Evolutionary conservation across 2,329 filamentous ascomycete genomes (phyloP), one percentile per base, ranked within the genome.

Genomic region (Fulvia fulva): DNA sequence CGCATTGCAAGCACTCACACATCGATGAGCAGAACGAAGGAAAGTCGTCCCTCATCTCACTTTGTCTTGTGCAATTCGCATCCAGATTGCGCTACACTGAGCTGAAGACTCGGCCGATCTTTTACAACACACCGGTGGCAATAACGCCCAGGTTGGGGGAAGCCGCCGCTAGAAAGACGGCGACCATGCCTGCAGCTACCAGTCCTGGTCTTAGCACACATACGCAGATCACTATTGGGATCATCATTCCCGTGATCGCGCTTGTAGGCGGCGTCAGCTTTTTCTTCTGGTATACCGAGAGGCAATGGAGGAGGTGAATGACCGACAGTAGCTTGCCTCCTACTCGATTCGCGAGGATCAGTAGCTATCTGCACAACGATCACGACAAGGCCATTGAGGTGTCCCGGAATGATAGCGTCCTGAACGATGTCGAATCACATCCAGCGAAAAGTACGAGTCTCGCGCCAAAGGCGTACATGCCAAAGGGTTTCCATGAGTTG

Each of bases 281-380:
- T n/a, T 62, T 62, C 54, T 55, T 62, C 23, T 61, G 56, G 56
- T 56, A 32, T n/a, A 59, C 56, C 1, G 59, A 61, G 43, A 45
- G 37, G n/a, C 59, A 57, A 26, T 44, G 59, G 34, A 44, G 53
- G 25, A 54, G 34, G 9, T 43, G 30, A 16, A 14, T 21, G 14
- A 30, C 28, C 19, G 34, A 9, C 14, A 46, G 22, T n/a, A 19
- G 19, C 32, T 43, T n/a, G 25, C 47, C 28, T 9, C 50, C 49
- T 1, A 12, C 23, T 30, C 34, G 49, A 19, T 44, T 44, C 8
- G 47, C 54, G 2, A 56, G 47, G 23, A 47, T 56, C 21, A 34
- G n/a, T 16, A 51, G 54, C 46, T 56, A 44, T 43, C 54, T 56
- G 19, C 45, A 56, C 23, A 30, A 41, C 28, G 19, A n/a, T 4